Conservation (phyloP, 495 filamentous ascomycete genomes). For the Trichoderma parareesei region DNA sequence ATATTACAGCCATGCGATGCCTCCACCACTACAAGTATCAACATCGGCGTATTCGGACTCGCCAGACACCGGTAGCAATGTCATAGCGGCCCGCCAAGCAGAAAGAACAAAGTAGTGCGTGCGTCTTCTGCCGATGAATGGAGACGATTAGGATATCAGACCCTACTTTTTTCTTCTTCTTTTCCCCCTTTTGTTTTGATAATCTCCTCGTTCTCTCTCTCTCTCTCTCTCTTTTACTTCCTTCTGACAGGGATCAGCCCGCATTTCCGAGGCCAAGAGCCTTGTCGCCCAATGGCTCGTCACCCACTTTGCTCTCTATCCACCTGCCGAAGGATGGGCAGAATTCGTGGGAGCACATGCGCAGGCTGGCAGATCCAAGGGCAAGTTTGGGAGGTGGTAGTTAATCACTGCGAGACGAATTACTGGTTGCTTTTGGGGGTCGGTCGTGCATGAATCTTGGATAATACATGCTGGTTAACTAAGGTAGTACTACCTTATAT, state of each 20-base stretch:
- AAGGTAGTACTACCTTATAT: no score
- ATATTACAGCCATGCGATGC: neutral
- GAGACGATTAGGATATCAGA: neutral
- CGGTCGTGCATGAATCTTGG: neutral
- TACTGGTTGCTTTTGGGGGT: no score
- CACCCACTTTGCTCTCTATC: neutral
- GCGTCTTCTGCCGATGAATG: neutral
- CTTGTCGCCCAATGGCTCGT: neutral
- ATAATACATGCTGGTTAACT: no score
- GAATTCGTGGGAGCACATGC: conserved; percentile 1
- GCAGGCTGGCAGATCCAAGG: conserved; percentile 2
- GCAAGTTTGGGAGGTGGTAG: neutral
- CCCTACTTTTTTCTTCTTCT: neutral
- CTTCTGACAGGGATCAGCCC: conserved; percentile 3
- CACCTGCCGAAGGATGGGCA: neutral
- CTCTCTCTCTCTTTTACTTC: neutral
- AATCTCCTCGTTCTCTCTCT: no score
- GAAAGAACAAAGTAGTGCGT: neutral
- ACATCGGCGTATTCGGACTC: conserved; percentile 7
- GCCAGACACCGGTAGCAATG: neutral
- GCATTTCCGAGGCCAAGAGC: neutral
- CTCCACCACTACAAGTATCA: neutral
- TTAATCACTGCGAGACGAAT: no score
- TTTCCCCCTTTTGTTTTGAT: no score
- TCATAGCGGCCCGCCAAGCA: neutral